These are phyloP conservation scores for Phytopythium helicoides DNA, from an alignment of 352 stramenopile genomes.

Conservation along the genomic window DNA sequence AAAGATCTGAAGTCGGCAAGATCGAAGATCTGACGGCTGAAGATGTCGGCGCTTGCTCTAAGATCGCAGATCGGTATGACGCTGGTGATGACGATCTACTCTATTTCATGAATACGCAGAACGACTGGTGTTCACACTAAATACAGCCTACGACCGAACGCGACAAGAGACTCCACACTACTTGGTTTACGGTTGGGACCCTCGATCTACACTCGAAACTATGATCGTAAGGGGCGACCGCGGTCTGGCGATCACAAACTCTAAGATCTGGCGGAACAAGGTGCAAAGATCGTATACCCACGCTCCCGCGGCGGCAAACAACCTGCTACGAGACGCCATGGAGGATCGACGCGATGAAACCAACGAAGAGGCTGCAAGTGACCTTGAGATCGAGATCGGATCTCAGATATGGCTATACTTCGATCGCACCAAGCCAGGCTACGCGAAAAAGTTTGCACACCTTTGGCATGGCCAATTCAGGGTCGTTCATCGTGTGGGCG, in stretches of 20 bases:
- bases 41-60: background rate
- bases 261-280: background rate
- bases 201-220: conserved; percentile 6
- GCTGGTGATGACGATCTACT: background rate
- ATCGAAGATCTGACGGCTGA: background rate
- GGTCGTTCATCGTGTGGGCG: no score
- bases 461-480: no score
- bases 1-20: background rate
- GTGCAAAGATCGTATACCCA: no score
- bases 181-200: conserved; percentile 19
- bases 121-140: conserved; percentile 12
- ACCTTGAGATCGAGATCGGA: no score
- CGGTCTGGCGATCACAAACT: background rate
- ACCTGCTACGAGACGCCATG: no score
- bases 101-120: conserved; percentile 13
- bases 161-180: no score
- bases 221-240: background rate
- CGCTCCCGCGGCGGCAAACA: no score
- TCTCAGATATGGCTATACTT: no score
- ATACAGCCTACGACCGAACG: conserved; percentile 6
- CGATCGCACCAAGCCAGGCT: no score
- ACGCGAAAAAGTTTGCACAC: no score
- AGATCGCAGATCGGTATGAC: conserved; percentile 1
- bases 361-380: no score
- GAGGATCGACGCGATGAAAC: no score